Evolutionary conservation across 2,329 filamentous ascomycete genomes (phyloP).

Genomic region (Arthrobotrys iridis): DNA sequence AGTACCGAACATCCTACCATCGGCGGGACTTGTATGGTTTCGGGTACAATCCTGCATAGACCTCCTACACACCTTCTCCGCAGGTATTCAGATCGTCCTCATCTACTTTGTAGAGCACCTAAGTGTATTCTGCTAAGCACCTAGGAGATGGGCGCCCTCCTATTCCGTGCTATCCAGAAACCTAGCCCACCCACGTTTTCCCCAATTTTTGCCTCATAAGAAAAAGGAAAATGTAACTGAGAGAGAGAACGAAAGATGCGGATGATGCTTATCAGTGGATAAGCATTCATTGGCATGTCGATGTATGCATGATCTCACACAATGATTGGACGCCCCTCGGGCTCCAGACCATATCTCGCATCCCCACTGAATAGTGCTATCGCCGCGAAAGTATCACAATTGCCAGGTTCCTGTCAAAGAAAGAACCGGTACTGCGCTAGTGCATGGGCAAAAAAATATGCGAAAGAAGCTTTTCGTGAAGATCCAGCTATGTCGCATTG

Average conservation of each 20-base stretch:
- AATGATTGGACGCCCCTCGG: conserved; percentile 37
- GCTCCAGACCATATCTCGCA: background rate
- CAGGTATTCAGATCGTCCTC: background rate
- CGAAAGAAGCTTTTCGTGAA: conserved; percentile 20
- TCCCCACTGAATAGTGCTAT: background rate
- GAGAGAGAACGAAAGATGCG: conserved; percentile 2
- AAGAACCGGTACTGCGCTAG: no score
- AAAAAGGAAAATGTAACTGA: conserved; percentile 16
- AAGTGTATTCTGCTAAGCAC: background rate
- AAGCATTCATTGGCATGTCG: conserved; percentile 41
- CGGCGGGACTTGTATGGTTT: background rate
- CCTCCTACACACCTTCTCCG: conserved; percentile 1
- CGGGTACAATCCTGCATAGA: conserved; percentile 16
- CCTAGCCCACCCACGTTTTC: conserved; percentile 35
- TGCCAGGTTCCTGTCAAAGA: conserved; percentile 23
- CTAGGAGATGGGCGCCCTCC: conserved; percentile 38
- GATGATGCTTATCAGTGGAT: conserved; percentile 48
- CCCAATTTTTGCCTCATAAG: conserved; percentile 19
- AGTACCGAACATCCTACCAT: background rate
- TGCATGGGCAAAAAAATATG: conserved; percentile 11
- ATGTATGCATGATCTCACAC: conserved; percentile 36
- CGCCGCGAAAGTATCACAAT: conserved; percentile 12
- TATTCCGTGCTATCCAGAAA: conserved; percentile 45
- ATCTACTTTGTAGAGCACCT: background rate
- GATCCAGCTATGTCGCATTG: conserved; percentile 10